These are phyloP conservation scores for Brasilioporus rufonigricans DNA, from an alignment of 768 basidiomycete genomes.

Conservation along the genomic window DNA sequence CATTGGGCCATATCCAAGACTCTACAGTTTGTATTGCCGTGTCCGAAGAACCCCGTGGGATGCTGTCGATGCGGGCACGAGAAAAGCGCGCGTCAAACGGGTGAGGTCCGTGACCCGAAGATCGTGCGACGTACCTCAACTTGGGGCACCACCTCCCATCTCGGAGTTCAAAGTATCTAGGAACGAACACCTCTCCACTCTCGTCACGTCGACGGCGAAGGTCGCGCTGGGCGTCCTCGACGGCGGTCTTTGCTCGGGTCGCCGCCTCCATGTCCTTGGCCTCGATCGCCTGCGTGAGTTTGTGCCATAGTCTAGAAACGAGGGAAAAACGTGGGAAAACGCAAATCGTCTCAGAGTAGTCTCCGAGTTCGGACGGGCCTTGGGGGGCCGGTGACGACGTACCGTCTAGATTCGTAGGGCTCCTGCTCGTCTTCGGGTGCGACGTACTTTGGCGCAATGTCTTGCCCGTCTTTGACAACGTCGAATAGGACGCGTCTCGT, in stretches of 20 bases:
- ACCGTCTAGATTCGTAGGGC: slow-evolving; percentile 85
- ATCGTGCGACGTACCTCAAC: slow-evolving; percentile 51
- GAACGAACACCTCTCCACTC: slow-evolving; percentile 61
- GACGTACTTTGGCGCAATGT: slow-evolving; percentile 80
- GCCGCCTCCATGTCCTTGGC: slow-evolving; percentile 93
- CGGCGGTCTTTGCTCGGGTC: slow-evolving; percentile 81
- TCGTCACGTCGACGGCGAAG: slow-evolving; percentile 71
- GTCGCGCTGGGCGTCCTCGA: slow-evolving; percentile 93
- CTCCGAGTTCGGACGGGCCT: neutral
- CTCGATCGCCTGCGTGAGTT: slow-evolving; percentile 81
- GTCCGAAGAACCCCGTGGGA: slow-evolving; percentile 62
- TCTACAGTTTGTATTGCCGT: slow-evolving; percentile 65
- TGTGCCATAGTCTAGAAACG: slow-evolving; percentile 57
- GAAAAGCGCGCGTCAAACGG: neutral
- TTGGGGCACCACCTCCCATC: slow-evolving; percentile 85
- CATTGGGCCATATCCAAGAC: slow-evolving; percentile 70
- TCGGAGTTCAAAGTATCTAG: slow-evolving; percentile 76
- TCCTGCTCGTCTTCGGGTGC: slow-evolving; percentile 85
- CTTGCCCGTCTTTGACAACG: slow-evolving; percentile 69
- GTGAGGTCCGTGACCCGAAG: too few relatives aligned
- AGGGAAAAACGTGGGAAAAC: too few relatives aligned
- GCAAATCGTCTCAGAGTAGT: neutral
- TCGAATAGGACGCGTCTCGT: slow-evolving; percentile 82
- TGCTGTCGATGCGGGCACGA: slow-evolving; percentile 37
- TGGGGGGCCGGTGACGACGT: slow-evolving; percentile 20